Conservation (phyloP, 2,329 filamentous ascomycete genomes). For the Fusarium kyushuense region DNA sequence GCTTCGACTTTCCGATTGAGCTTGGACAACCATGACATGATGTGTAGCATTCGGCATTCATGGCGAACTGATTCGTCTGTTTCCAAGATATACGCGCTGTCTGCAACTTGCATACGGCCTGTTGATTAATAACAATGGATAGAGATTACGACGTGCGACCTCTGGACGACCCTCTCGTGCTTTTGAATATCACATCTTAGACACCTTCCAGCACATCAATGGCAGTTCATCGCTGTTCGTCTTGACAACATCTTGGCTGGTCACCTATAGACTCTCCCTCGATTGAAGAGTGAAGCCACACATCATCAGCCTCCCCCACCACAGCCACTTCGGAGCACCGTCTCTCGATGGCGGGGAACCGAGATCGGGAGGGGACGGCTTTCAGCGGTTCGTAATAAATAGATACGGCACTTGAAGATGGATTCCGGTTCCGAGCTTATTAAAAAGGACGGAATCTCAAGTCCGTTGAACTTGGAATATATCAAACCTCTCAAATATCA, state of each 20-base stretch:
- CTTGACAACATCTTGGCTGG: background rate
- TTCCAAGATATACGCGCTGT: background rate
- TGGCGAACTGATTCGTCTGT: background rate
- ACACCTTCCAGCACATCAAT: background rate
- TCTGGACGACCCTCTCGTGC: background rate
- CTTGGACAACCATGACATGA: slow-evolving; percentile 17
- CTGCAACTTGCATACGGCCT: background rate
- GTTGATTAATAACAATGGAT: background rate
- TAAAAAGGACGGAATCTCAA: slow-evolving; percentile 32
- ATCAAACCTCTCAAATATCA: slow-evolving; percentile 25
- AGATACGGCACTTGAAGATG: slow-evolving; percentile 20
- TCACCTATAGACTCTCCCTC: background rate
- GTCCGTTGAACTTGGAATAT: slow-evolving; percentile 14
- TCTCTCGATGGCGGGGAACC: slow-evolving; percentile 33
- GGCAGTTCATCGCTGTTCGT: background rate
- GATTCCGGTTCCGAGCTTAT: slow-evolving; percentile 30
- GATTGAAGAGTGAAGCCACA: slow-evolving; percentile 24
- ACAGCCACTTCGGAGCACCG: slow-evolving; percentile 34
- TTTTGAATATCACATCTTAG: background rate
- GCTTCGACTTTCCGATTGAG: slow-evolving; percentile 18
- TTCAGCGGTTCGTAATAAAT: slow-evolving; percentile 36
- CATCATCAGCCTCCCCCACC: slow-evolving; percentile 45
- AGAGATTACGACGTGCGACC: background rate
- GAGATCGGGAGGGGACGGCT: slow-evolving; percentile 47
- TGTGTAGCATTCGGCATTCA: slow-evolving; percentile 1